phyloP scores from a whole-genome alignment of 2,329 filamentous ascomycete species.

The Aspergillus sergii region DNA sequence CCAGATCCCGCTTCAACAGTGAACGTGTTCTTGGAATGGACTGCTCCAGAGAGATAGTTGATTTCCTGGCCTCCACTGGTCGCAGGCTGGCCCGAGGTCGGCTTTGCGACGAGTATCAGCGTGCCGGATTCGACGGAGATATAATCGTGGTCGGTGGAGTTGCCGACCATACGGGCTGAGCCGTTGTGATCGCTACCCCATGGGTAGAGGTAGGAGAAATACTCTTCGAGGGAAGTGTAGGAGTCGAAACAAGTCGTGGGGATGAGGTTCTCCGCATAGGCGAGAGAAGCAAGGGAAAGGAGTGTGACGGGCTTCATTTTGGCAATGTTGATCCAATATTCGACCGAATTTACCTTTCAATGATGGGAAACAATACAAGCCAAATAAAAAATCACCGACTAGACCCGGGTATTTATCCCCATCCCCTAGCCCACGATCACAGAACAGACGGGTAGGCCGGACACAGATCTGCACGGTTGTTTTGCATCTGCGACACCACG shows the following conservation, averaged over 20 bases:
- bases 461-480: not conserved
- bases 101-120: slow-evolving; percentile 53
- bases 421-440: not conserved
- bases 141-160: slow-evolving; percentile 40
- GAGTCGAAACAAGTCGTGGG: slow-evolving; percentile 33
- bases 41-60: slow-evolving; percentile 56
- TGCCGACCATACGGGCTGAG: slow-evolving; percentile 54
- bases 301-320: not conserved
- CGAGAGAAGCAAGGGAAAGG: slow-evolving; percentile 8
- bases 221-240: slow-evolving; percentile 34
- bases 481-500: not conserved
- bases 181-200: slow-evolving; percentile 63
- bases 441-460: not conserved
- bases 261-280: slow-evolving; percentile 23
- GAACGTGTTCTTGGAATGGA: slow-evolving; percentile 48
- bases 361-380: not conserved
- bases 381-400: not conserved
- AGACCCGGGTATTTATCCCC: not conserved
- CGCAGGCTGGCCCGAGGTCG: slow-evolving; percentile 35
- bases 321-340: not conserved
- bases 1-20: slow-evolving; percentile 42
- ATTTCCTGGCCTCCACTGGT: slow-evolving; percentile 40
- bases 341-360: not conserved
- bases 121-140: slow-evolving; percentile 46
- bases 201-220: slow-evolving; percentile 59